phyloP scores from a whole-genome alignment of 176 grass and related monocot species.

The Bolboschoenus planiculmis region DNA sequence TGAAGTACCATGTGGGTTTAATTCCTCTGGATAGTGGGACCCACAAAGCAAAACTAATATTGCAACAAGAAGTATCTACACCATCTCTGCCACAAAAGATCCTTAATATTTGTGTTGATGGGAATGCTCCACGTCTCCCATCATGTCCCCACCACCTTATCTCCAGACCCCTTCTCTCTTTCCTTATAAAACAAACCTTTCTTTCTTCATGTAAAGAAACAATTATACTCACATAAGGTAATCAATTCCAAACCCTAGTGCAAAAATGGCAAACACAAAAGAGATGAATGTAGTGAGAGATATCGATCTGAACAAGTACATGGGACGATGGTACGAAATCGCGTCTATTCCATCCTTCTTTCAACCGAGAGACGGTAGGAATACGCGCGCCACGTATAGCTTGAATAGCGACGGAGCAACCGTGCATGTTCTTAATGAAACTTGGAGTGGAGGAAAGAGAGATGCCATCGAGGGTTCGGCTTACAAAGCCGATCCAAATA shows the following conservation, averaged over 20 bases:
- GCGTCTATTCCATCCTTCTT: slow-evolving; percentile 63
- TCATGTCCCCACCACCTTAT: neutral
- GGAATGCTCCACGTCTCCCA: neutral
- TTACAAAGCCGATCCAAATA: slow-evolving; percentile 58
- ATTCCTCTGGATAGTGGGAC: too few relatives aligned
- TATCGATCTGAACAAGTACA: slow-evolving; percentile 64
- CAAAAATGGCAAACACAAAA: slow-evolving; percentile 9
- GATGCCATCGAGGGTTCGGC: slow-evolving; percentile 72
- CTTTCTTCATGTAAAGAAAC: neutral
- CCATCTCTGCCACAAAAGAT: neutral
- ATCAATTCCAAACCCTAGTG: neutral
- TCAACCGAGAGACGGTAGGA: slow-evolving; percentile 62
- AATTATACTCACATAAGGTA: neutral
- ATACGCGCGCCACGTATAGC: slow-evolving; percentile 75
- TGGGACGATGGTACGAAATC: slow-evolving; percentile 96
- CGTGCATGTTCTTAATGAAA: slow-evolving; percentile 87
- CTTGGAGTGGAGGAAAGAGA: slow-evolving; percentile 60
- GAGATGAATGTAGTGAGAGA: slow-evolving; percentile 63
- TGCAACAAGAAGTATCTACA: neutral
- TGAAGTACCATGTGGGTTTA: too few relatives aligned
- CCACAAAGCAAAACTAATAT: too few relatives aligned
- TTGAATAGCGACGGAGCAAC: slow-evolving; percentile 61
- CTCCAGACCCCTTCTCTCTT: neutral
- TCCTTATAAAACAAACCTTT: neutral
- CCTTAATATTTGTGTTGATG: neutral